Base-by-base conservation (phyloP, 2,329 filamentous ascomycete species). In the Xylogone sp. region DNA sequence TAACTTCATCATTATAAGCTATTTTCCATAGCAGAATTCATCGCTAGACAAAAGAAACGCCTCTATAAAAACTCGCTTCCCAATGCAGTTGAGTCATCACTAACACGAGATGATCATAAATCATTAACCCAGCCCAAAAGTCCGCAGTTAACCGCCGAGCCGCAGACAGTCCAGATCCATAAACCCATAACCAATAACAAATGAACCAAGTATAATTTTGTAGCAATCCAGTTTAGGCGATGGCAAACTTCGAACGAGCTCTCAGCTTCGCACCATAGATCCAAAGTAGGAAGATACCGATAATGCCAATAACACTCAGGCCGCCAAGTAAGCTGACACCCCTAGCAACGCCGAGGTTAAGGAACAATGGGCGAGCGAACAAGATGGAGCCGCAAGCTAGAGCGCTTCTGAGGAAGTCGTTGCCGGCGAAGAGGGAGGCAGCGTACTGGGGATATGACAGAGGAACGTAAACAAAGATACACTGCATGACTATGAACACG, bases 371-470 rank as follows among this genome's bases (percentile, higher is more conserved):
- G 45, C 77, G 73, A 0, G 78, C 75, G 58, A 85, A 86, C 19
- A 86, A 67, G 44, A 87, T 75, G 21, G 77, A 78, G 0, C 75
- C 82, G 48, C 78, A 81, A 6, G 83, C 84, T 2, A 87, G 67
- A 2, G 79, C 75, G 24, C 73, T 76, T 42, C 80, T 73, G 65
- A 78, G 75, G 63, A 83, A 79, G 68, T 83, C 81, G 60, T 83
- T 85, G 5, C 73, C 79, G 1, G 81, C 81, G 60, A 85, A 83
- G 20, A 84, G 67, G 46, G 73, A 77, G 34, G 82, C 80, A 0
- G 80, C 79, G 60, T 82, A 82, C 57, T 71, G 68, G 3, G 78
- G 78, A 58, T 82, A 82, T 48, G 69, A 73, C 19, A 82, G 68
- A 1, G 79, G 77, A 16, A 83, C 74, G 65, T 83, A 83, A 56